Evolutionary conservation across 352 stramenopile species (phyloP).

Genomic region (Peronospora destructor): DNA sequence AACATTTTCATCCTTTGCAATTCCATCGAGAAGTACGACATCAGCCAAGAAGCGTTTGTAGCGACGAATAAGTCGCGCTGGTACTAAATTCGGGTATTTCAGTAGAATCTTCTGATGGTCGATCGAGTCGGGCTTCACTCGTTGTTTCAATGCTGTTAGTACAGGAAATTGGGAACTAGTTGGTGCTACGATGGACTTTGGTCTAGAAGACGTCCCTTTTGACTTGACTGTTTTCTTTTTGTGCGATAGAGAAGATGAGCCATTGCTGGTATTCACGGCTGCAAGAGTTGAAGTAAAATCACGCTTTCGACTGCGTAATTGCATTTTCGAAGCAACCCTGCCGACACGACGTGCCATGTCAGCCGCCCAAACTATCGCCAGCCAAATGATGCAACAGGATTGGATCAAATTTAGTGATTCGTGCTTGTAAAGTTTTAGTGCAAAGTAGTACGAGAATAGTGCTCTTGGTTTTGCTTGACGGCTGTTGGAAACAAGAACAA

Average conservation of each 20-base stretch:
- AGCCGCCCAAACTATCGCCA: conserved; percentile 5
- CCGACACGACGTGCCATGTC: conserved; percentile 12
- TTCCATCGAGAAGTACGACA: conserved; percentile 43
- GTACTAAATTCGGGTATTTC: conserved; percentile 46
- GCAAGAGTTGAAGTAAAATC: conserved; percentile 14
- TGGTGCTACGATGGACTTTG: conserved; percentile 1
- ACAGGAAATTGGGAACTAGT: conserved; percentile 18
- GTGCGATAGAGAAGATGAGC: neutral
- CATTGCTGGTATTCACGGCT: neutral
- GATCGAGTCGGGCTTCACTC: conserved; percentile 4
- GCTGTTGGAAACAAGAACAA: no score
- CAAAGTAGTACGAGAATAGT: no score
- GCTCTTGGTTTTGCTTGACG: no score
- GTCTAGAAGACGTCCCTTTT: conserved; percentile 4
- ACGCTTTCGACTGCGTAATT: conserved; percentile 37
- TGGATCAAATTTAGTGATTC: conserved; percentile 15
- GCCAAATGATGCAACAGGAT: conserved; percentile 3
- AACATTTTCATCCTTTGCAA: neutral
- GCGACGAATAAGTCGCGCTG: conserved; percentile 48
- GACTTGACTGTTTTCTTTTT: conserved; percentile 19
- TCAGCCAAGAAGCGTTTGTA: conserved; percentile 85
- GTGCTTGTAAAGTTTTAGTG: no score
- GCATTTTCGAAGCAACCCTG: conserved; percentile 23
- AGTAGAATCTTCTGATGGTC: conserved; percentile 34
- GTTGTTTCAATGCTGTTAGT: conserved; percentile 26